phyloP scores from a whole-genome alignment of 495 filamentous ascomycete genomes.

The Penicillium ucsense region DNA sequence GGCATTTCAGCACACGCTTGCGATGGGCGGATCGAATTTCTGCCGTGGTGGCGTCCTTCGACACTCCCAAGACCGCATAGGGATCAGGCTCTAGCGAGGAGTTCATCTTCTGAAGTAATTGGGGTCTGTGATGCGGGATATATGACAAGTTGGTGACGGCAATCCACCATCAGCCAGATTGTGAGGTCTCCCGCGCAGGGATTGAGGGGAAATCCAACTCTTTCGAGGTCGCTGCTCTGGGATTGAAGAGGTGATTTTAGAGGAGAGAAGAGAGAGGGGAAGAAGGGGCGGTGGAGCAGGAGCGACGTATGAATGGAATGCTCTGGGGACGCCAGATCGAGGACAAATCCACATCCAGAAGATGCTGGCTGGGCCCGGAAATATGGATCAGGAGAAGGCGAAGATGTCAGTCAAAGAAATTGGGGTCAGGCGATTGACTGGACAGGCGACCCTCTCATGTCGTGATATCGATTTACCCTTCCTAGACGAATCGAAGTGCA shows the following conservation, averaged over 20 bases:
- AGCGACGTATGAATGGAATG: slow-evolving; percentile 5
- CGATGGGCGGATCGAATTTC: slow-evolving; percentile 77
- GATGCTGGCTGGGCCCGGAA: not conserved
- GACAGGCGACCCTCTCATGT: not conserved
- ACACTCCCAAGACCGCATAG: slow-evolving; percentile 70
- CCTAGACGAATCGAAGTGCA: too few species aligned
- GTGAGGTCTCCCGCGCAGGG: not conserved
- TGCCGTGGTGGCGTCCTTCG: slow-evolving; percentile 60
- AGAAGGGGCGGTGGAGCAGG: slow-evolving; percentile 12
- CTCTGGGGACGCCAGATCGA: slow-evolving; percentile 9
- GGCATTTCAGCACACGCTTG: slow-evolving; percentile 86
- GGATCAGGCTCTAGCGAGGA: slow-evolving; percentile 62
- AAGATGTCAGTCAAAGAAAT: not conserved
- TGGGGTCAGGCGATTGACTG: not conserved
- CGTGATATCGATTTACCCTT: not conserved
- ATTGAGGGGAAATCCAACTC: slow-evolving; percentile 1
- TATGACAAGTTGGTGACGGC: not conserved
- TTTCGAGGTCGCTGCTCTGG: too few species aligned
- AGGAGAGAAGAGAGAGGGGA: slow-evolving; percentile 14
- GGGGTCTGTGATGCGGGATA: slow-evolving; percentile 5
- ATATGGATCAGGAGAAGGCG: slow-evolving; percentile 5
- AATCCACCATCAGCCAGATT: slow-evolving; percentile 1
- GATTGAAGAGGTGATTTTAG: not conserved
- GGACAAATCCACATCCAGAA: slow-evolving; percentile 17
- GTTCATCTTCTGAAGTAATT: slow-evolving; percentile 40